Evolutionary conservation across 78 protist species (phyloP), one percentile per base, ranked within the genome.

Genomic region (Dictyostelium purpureum): DNA sequence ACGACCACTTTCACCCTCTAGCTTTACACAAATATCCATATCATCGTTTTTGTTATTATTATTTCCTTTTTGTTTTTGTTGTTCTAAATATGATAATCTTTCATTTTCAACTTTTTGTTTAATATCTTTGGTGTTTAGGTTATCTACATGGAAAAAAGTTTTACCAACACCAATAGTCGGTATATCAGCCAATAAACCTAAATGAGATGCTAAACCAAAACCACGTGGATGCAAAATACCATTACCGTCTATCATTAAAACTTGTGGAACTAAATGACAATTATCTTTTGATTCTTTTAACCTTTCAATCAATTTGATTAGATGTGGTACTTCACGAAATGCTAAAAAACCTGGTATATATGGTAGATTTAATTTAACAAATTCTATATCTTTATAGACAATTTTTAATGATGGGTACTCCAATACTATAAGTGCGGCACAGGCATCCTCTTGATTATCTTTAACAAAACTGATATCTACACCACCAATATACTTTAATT

Each of bases 331-430:
- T 70, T 94, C 96, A 33, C 96, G 38, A 35, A 88, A 94, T 24
- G 94, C 96, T 28, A 94, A 57, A 51, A 94, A 94, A 6, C 96
- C 94, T 18, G 96, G 90, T 35, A 81, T 92, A 37, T 94, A 94
- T 6, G 88, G 88, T 24, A 71, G 56, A 4, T 6, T 33, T 66
- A 90, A 37, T 65, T 88, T 88, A 14, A 88, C 77, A 56, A 88
- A 79, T 35, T 63, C 80, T 6, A 52, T 38, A 45, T 57, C 59
- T 56, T 88, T 33, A 47, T 88, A 63, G 11, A 88, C 83, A 4
- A 88, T 67, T 52, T 88, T 45, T 12, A 88, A 28, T 56, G 80
- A 54, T 45, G 94, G 94, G 54, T 76, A 88, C 26, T 79, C 79
- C 2, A 88, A 43, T 26, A 88, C 67, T n/a, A 88, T 56, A 24